Conservation (phyloP, 352 stramenopile species). For the Nothophytophthora sp. region DNA sequence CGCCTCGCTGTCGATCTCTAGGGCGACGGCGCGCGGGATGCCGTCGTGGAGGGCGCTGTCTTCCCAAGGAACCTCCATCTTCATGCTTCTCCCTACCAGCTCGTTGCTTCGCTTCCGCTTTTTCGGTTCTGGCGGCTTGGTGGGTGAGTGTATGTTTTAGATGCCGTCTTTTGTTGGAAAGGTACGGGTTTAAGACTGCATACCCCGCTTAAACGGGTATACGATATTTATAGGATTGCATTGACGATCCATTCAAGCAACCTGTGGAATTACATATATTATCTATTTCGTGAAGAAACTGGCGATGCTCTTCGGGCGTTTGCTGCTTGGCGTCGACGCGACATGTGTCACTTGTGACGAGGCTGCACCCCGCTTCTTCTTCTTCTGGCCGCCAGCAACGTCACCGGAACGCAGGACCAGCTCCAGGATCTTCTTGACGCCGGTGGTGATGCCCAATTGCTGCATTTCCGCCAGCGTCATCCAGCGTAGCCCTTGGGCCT, state of each 20-base stretch:
- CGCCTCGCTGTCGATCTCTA: constrained; percentile 21
- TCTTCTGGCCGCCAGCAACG: constrained; percentile 8
- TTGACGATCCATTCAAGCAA: neutral
- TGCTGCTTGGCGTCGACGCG: constrained; percentile 22
- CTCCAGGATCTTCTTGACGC: constrained; percentile 86
- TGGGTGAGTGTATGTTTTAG: too few species aligned
- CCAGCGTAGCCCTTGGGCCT: constrained; percentile 48
- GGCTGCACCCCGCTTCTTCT: constrained; percentile 11
- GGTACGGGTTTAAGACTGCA: too few species aligned
- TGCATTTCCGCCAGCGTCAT: constrained; percentile 80
- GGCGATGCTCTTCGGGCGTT: constrained; percentile 58
- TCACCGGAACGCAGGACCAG: constrained; percentile 34
- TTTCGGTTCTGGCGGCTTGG: too few species aligned
- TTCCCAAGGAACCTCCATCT: constrained; percentile 10
- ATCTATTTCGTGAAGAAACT: constrained; percentile 75
- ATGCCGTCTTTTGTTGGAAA: too few species aligned
- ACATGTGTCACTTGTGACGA: constrained; percentile 47
- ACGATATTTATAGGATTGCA: neutral
- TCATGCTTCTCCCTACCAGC: too few species aligned
- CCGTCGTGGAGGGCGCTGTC: constrained; percentile 8
- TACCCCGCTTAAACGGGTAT: too few species aligned
- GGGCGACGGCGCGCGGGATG: constrained; percentile 13
- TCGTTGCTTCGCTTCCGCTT: neutral
- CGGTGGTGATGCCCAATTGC: constrained; percentile 83
- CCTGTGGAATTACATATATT: constrained; percentile 23